Base-by-base conservation (phyloP, 108 stramenopile species). In the Epipyxis sp. region DNA sequence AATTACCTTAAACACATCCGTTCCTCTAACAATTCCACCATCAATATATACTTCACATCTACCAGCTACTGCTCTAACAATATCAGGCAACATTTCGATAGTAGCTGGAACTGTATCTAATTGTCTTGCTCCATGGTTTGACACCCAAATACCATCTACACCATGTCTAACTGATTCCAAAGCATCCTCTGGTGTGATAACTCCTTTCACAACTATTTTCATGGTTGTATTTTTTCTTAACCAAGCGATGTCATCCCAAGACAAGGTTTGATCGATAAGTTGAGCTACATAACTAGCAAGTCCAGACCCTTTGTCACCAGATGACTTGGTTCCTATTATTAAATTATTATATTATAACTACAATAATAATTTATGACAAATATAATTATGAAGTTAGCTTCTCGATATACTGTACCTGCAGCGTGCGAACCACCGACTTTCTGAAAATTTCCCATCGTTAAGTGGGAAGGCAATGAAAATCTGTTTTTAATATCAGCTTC, bases 161-260 rank as follows among this genome's bases (percentile, higher is more conserved):
- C 95, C 95, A 79, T 88, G 89, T 59, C 94, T 91, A 3, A 95
- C 86, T 0, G 94, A 93, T 46, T 82, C 84, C 58, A 87, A 78
- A 27, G 97, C 97, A 86, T 98, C 97, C 69, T 98, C 97, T 2
- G 95, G 93, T 20, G 94, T 89, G 65, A 92, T 88, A 37, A 98
- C 94, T 43, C 97, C 97, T 90, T 98, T 98, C 39, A 94, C 89
- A 40, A 95, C 97, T 13, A 94, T 92, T 44, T 92, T 91, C 20
- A 85, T 84, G 68, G 89, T 91, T 92, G 92, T 93, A 81, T 94
- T 93, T 45, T 91, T 91, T 54, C 95, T 86, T 20, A 98, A 83
- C 97, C 97, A 98, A 81, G 92, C 93, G 29, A 95, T 92, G 85
- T 98, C 97, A 62, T 87, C 84, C 97, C 97, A 98, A 79, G 90